Conservation (phyloP, 345 rosid genomes). For the Moricandia moricandioides region DNA sequence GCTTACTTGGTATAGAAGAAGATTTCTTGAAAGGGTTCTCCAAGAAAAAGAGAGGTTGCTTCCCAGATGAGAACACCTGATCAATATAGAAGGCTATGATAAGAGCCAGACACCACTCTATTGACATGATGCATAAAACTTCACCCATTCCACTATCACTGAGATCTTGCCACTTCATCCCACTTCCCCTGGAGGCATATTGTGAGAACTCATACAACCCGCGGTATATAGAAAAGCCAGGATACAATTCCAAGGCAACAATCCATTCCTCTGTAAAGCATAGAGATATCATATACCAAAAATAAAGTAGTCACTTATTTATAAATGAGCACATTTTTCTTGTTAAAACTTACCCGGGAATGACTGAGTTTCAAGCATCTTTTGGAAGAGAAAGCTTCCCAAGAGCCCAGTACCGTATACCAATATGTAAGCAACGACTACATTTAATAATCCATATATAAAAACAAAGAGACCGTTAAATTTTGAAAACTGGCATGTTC, state of each 20-base stretch:
- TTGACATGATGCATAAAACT: slow-evolving; percentile 53
- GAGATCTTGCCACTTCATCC: slow-evolving; percentile 72
- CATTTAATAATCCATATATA: slow-evolving; percentile 9
- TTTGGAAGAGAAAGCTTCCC: slow-evolving; percentile 61
- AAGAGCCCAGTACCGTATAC: slow-evolving; percentile 86
- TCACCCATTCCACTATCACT: slow-evolving; percentile 65
- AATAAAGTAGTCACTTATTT: background rate
- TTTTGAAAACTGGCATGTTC: background rate
- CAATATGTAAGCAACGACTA: slow-evolving; percentile 66
- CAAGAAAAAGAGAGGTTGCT: slow-evolving; percentile 53
- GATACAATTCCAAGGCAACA: slow-evolving; percentile 71
- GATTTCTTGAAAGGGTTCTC: slow-evolving; percentile 31
- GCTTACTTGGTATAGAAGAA: slow-evolving; percentile 41
- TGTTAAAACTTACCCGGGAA: slow-evolving; percentile 57
- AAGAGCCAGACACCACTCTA: slow-evolving; percentile 73
- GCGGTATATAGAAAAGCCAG: slow-evolving; percentile 84
- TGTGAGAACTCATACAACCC: slow-evolving; percentile 76
- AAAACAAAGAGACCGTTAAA: background rate
- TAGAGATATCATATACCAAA: background rate
- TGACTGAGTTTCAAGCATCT: slow-evolving; percentile 53
- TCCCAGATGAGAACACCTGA: slow-evolving; percentile 46
- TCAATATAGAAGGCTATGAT: slow-evolving; percentile 61
- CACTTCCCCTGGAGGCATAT: slow-evolving; percentile 51
- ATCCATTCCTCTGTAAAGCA: slow-evolving; percentile 56
- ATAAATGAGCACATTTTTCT: background rate